Evolutionary conservation across 2,329 filamentous ascomycete species (phyloP).

Genomic region (Fusarium udum): DNA sequence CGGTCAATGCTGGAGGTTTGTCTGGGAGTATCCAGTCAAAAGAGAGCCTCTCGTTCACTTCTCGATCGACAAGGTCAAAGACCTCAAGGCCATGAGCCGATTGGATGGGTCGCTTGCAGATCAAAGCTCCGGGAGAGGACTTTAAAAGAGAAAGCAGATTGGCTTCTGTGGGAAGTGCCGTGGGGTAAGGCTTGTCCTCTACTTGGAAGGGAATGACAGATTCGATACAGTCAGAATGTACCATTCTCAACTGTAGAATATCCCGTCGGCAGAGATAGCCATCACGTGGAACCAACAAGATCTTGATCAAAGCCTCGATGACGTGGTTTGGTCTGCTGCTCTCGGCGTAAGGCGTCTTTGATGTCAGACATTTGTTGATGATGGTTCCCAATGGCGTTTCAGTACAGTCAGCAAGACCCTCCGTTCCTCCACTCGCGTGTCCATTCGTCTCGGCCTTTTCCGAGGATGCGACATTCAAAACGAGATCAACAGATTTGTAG

Average conservation of each 20-base stretch:
- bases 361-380: not conserved
- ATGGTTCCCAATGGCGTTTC: not conserved
- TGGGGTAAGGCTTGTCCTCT: not conserved
- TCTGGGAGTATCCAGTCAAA: not conserved
- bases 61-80: not conserved
- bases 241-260: not conserved
- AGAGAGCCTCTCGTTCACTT: not conserved
- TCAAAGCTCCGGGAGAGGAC: not conserved
- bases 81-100: not conserved
- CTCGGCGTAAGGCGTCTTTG: not conserved
- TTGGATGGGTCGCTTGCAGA: not conserved
- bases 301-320: not conserved
- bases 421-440: no score
- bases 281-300: not conserved
- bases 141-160: not conserved
- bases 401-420: not conserved
- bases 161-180: accelerated
- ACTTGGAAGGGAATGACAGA: not conserved
- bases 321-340: no score
- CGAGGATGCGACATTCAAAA: not conserved
- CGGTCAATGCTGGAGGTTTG: not conserved
- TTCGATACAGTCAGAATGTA: not conserved
- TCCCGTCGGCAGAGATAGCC: not conserved
- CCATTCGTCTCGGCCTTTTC: not conserved
- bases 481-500: not conserved